Base-by-base conservation (phyloP, 805 yeast genomes). In the Kuraishia cidri region DNA sequence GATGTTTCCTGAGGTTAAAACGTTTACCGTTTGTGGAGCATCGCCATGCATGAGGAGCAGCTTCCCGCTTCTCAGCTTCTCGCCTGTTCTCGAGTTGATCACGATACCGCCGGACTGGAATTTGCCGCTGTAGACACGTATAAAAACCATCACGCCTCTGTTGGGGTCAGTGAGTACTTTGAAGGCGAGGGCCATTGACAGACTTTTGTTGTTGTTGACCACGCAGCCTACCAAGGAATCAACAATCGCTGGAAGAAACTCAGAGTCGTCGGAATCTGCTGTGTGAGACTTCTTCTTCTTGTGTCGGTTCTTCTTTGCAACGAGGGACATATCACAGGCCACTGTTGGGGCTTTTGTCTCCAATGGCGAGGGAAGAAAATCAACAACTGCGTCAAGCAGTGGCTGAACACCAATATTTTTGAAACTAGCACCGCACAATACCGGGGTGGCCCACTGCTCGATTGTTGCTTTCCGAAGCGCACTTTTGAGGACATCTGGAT, bases 381-480 rank as follows among this genome's bases (percentile, higher is more conserved):
- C 69, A 2, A 75, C 69, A 9, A 88, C 69, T 0, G 94, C 88
- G 54, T 90, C 97, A 56, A 92, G 57, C 31, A 92, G 60, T 1
- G 97, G 96, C 51, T 92, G 97, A 3, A 92, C 95, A 17, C 98
- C 98, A 29, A 90, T 82, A 52, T 90, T 90, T 43, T 68, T 72
- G 57, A 90, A 92, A 34, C 95, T 82, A 2, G 97, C 83, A 9
- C 98, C 98, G 55, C 97, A 87, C 24, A 88, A 57, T 0, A 92
- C 83, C 0, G 98, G 97, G 0, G 79, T 70, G 1, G 84, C 65
- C 24, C 59, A 54, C 30, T 70, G 67, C 1, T 53, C 51, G 5
- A 85, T 41, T 0, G 95, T 83, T 3, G 82, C 75, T 16, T 57
- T 60, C 32, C 83, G 62, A 6, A 92, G 65, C 0, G 94, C 79